A percentile compares a stretch with the other conserved stretches of the same genome.
Conservation (phyloP, 2,329 filamentous ascomycete genomes). For the Ophiostoma tasmaniense region DNA sequence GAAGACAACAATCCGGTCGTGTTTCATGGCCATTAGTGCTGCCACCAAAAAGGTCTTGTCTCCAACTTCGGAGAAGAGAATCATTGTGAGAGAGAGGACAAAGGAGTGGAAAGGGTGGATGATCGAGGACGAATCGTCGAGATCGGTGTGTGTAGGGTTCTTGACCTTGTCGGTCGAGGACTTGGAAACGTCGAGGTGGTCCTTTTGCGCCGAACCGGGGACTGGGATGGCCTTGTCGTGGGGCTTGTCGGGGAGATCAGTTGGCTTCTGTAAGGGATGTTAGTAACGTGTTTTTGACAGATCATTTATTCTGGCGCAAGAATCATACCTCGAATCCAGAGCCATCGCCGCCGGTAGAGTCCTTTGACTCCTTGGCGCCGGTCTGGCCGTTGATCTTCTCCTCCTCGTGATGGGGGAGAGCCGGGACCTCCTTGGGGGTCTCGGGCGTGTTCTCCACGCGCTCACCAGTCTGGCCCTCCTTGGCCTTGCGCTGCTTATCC, state of each 20-base stretch:
- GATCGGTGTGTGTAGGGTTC: slow-evolving; percentile 13
- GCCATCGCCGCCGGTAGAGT: slow-evolving; percentile 30
- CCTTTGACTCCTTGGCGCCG: slow-evolving; percentile 32
- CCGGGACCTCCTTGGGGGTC: slow-evolving; percentile 76
- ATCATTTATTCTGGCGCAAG: background rate
- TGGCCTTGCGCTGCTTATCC: slow-evolving; percentile 62
- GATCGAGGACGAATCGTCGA: slow-evolving; percentile 42
- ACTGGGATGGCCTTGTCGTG: slow-evolving; percentile 65
- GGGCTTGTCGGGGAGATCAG: slow-evolving; percentile 68
- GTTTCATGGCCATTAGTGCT: slow-evolving; percentile 98
- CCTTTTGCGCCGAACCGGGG: slow-evolving; percentile 56
- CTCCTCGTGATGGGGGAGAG: slow-evolving; percentile 71
- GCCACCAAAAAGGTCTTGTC: slow-evolving; percentile 98
- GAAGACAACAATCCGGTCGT: slow-evolving; percentile 87
- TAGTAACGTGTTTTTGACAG: background rate
- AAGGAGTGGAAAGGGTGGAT: slow-evolving; percentile 83
- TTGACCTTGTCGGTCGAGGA: slow-evolving; percentile 24
- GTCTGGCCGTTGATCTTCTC: slow-evolving; percentile 49
- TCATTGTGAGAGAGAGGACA: slow-evolving; percentile 90
- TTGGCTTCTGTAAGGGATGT: slow-evolving; percentile 55
- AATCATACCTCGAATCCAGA: slow-evolving; percentile 50
- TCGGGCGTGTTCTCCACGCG: slow-evolving; percentile 68
- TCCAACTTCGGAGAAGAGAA: slow-evolving; percentile 89
- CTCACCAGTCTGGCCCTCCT: slow-evolving; percentile 56
- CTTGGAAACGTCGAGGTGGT: slow-evolving; percentile 49